Conservation (phyloP, 2,329 filamentous ascomycete genomes). For the Beauveria bassiana region DNA sequence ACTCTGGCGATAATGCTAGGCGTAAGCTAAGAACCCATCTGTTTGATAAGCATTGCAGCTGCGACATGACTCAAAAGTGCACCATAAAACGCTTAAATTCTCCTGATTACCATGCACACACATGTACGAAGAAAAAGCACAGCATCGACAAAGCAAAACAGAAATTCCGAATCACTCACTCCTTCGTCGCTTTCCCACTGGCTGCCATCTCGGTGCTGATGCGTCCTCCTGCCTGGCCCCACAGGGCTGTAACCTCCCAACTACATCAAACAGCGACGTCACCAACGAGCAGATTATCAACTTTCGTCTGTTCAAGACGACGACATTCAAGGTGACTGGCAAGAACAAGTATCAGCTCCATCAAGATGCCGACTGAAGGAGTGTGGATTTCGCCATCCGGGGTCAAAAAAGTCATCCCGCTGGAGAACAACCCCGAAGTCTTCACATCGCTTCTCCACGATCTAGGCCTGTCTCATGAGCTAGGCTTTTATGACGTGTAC, state of each 20-base stretch:
- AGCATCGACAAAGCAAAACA: too few species aligned
- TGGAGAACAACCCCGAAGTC: conserved; percentile 64
- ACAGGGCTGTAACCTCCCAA: background rate
- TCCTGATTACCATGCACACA: too few species aligned
- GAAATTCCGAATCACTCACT: too few species aligned
- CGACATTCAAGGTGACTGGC: too few species aligned
- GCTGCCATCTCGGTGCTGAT: background rate
- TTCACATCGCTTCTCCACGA: conserved; percentile 65
- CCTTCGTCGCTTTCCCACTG: background rate
- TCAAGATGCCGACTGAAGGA: conserved; percentile 23
- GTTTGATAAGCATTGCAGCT: too few species aligned
- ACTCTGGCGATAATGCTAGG: too few species aligned
- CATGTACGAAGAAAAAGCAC: too few species aligned
- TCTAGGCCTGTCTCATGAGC: conserved; percentile 58
- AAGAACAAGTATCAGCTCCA: background rate
- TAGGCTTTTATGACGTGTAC: conserved; percentile 77
- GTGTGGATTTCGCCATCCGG: conserved; percentile 22
- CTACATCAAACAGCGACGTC: background rate
- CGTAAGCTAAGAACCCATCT: too few species aligned
- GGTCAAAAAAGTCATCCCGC: conserved; percentile 31
- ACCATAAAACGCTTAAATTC: too few species aligned
- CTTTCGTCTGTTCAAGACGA: background rate
- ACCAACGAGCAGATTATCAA: background rate
- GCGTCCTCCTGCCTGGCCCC: conserved; percentile 5
- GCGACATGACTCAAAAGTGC: too few species aligned